Evolutionary conservation across 2,329 filamentous ascomycete genomes (phyloP).

Genomic region (Pochonia chlamydosporia): DNA sequence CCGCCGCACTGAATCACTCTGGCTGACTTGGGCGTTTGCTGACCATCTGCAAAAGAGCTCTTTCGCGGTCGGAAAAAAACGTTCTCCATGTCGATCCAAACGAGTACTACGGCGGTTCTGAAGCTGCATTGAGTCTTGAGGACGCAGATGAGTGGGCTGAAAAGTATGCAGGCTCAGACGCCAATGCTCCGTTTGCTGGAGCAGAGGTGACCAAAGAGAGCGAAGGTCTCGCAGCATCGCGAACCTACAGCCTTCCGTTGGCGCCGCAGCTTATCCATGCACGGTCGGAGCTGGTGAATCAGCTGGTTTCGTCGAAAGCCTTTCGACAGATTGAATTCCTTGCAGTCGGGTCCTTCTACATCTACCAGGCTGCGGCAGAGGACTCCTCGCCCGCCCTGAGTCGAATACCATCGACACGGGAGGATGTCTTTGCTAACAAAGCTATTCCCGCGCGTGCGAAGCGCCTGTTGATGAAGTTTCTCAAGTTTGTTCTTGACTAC

Average conservation of each 20-base stretch:
- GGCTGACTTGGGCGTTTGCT: conserved; percentile 24
- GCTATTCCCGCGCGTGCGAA: conserved; percentile 75
- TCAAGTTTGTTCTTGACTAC: conserved; percentile 77
- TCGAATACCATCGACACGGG: conserved; percentile 80
- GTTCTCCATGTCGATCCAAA: conserved; percentile 86
- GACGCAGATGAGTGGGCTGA: conserved; percentile 73
- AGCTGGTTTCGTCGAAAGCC: conserved; percentile 82
- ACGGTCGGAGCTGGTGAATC: conserved; percentile 68
- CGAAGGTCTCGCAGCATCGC: conserved; percentile 50
- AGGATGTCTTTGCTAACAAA: conserved; percentile 82
- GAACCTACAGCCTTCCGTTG: conserved; percentile 77
- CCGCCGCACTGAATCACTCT: neutral
- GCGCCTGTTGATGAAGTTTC: conserved; percentile 83
- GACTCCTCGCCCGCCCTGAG: conserved; percentile 38
- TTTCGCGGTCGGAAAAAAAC: conserved; percentile 88
- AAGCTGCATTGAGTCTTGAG: conserved; percentile 78
- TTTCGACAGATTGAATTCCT: conserved; percentile 90
- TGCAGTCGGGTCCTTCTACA: conserved; percentile 88
- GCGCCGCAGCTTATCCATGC: conserved; percentile 85
- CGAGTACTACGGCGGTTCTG: conserved; percentile 78
- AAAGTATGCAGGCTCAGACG: conserved; percentile 21
- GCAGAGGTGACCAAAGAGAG: conserved; percentile 30
- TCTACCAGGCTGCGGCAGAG: conserved; percentile 46
- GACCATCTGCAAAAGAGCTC: conserved; percentile 56
- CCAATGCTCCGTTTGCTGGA: conserved; percentile 19